These are phyloP conservation scores for Pholiota conissans DNA, from an alignment of 768 basidiomycete genomes.

Conservation along the genomic window DNA sequence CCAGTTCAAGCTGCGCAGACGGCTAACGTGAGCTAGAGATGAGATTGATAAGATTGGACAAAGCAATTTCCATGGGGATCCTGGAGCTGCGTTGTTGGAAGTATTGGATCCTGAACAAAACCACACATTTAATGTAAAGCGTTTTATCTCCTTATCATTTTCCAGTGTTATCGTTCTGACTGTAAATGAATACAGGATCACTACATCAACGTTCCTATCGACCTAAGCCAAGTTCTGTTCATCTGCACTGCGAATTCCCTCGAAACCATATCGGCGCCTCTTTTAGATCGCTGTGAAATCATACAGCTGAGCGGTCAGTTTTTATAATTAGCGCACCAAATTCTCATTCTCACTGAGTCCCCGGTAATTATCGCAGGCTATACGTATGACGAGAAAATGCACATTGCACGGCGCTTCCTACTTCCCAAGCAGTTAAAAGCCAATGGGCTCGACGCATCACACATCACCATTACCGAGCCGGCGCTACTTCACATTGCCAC, in stretches of 20 bases:
- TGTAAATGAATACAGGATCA: constrained; percentile 60
- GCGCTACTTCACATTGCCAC: constrained; percentile 73
- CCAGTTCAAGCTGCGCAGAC: constrained; percentile 1
- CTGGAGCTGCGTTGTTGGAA: constrained; percentile 86
- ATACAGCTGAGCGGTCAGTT: constrained; percentile 72
- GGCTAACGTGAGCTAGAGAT: constrained; percentile 43
- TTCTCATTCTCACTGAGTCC: background rate
- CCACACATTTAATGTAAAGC: constrained; percentile 70
- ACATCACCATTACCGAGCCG: constrained; percentile 67
- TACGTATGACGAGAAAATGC: constrained; percentile 88
- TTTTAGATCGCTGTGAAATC: constrained; percentile 88
- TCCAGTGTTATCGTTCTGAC: background rate
- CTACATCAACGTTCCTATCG: constrained; percentile 87
- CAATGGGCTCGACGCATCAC: constrained; percentile 67
- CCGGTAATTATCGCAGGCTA: constrained; percentile 47
- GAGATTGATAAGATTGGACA: constrained; percentile 92
- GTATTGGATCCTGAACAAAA: constrained; percentile 96
- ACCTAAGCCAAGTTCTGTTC: constrained; percentile 86
- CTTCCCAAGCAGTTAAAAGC: constrained; percentile 84
- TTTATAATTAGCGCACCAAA: background rate
- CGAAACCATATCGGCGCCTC: constrained; percentile 84
- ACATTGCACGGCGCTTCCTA: constrained; percentile 85
- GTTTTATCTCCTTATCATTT: constrained; percentile 17
- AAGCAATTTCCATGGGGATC: constrained; percentile 90
- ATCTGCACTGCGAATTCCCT: constrained; percentile 92